phyloP scores from a whole-genome alignment of 257 asterid genomes.

The Fraxinus americana region DNA sequence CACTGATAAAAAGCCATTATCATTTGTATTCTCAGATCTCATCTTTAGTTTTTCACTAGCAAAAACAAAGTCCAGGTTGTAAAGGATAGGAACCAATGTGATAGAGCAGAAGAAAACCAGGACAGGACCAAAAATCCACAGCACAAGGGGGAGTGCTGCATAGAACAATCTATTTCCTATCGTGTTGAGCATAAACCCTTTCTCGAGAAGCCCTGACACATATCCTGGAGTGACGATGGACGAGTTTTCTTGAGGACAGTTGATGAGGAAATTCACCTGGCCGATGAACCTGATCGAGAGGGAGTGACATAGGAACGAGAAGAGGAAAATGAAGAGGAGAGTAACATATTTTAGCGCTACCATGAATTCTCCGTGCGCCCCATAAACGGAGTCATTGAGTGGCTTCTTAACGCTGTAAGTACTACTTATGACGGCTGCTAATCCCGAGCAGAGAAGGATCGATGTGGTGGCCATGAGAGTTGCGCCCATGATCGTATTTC shows the following conservation, averaged over 20 bases:
- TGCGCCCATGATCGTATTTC: constrained; percentile 90
- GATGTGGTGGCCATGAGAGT: constrained; percentile 96
- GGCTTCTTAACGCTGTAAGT: constrained; percentile 88
- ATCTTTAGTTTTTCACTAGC: constrained; percentile 31
- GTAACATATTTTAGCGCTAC: constrained; percentile 77
- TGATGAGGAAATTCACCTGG: constrained; percentile 87
- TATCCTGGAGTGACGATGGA: constrained; percentile 56
- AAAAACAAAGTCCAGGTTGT: constrained; percentile 70
- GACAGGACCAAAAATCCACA: constrained; percentile 94
- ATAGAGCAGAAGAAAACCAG: constrained; percentile 63
- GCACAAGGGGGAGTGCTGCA: constrained; percentile 72
- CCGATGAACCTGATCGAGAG: constrained; percentile 76
- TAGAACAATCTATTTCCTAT: constrained; percentile 82
- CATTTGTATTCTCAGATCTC: constrained; percentile 24
- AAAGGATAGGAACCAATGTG: constrained; percentile 76
- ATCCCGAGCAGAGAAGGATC: constrained; percentile 74
- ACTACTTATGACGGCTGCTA: constrained; percentile 94
- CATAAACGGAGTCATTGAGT: constrained; percentile 67
- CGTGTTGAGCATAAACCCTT: constrained; percentile 62
- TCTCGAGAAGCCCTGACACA: constrained; percentile 70
- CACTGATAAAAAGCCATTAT: constrained; percentile 22
- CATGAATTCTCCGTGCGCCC: constrained; percentile 94
- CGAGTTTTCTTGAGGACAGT: constrained; percentile 55
- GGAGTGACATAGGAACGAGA: constrained; percentile 81
- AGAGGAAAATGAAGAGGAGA: constrained; percentile 62